Evolutionary conservation across 2,329 filamentous ascomycete genomes (phyloP).

Genomic region (Fusarium sp.): DNA sequence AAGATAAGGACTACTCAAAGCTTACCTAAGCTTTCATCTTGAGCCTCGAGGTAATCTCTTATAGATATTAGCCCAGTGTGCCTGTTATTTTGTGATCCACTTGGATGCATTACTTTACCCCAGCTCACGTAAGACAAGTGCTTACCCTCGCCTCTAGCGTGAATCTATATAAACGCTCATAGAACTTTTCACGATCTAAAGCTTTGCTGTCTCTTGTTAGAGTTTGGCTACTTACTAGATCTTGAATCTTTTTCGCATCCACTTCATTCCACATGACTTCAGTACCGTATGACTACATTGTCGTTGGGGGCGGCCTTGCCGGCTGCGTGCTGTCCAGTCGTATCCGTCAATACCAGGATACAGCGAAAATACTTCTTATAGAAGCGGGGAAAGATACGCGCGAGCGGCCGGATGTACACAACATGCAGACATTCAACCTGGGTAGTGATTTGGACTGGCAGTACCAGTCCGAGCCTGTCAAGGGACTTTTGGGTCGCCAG

Average conservation of each 20-base stretch:
- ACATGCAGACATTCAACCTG: slow-evolving; percentile 46
- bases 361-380: slow-evolving; percentile 53
- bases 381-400: slow-evolving; percentile 54
- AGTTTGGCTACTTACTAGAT: not conserved
- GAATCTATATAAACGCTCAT: too few species aligned
- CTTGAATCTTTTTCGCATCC: accelerated
- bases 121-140: too few species aligned
- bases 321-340: slow-evolving; percentile 54
- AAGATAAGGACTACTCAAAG: too few species aligned
- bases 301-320: slow-evolving; percentile 52
- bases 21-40: too few species aligned
- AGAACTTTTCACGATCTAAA: too few species aligned
- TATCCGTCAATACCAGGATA: slow-evolving; percentile 39
- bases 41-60: too few species aligned
- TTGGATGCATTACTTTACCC: too few species aligned
- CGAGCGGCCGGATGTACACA: slow-evolving; percentile 25
- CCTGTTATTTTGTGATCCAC: too few species aligned
- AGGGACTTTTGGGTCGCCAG: slow-evolving; percentile 42
- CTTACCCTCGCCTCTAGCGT: too few species aligned
- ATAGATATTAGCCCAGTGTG: too few species aligned
- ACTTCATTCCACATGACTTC: not conserved
- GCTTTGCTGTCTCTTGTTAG: not conserved
- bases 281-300: slow-evolving; percentile 46
- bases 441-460: slow-evolving; percentile 54
- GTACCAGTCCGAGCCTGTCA: slow-evolving; percentile 53